Evolutionary conservation across 176 grass and related monocot genomes (phyloP).

Genomic region (Carex cristatella): DNA sequence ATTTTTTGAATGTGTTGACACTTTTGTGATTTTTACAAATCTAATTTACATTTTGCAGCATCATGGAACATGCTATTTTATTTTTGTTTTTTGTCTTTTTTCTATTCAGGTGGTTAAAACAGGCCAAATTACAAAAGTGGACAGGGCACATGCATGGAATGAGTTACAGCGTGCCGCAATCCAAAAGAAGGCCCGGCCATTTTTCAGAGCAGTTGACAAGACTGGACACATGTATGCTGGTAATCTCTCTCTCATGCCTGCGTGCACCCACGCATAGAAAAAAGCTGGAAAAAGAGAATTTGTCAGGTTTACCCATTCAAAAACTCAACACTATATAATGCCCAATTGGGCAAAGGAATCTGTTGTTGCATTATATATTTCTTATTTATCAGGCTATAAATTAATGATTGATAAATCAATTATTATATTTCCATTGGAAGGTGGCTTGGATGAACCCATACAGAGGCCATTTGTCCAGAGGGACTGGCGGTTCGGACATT

Average conservation of each 20-base stretch:
- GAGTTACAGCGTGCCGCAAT: slow-evolving; percentile 63
- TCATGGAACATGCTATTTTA: not conserved
- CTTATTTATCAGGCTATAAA: not conserved
- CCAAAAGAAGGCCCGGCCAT: slow-evolving; percentile 67
- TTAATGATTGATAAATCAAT: not conserved
- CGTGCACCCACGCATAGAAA: not conserved
- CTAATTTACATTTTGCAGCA: not conserved
- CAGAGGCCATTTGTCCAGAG: slow-evolving; percentile 51
- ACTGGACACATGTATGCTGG: slow-evolving; percentile 87
- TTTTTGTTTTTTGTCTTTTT: not conserved
- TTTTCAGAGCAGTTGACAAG: slow-evolving; percentile 77
- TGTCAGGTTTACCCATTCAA: not conserved
- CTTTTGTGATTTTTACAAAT: not conserved
- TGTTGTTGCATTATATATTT: not conserved
- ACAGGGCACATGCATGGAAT: slow-evolving; percentile 57
- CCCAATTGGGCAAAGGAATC: not conserved
- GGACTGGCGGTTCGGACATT: slow-evolving; percentile 90
- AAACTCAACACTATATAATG: not conserved
- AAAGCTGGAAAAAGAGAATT: not conserved
- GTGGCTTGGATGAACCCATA: slow-evolving; percentile 78
- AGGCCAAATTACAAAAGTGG: slow-evolving; percentile 63
- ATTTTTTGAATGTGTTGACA: not conserved
- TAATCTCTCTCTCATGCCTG: slow-evolving; percentile 7
- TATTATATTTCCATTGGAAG: slow-evolving; percentile 30
- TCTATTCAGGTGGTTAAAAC: slow-evolving; percentile 63